Evolutionary conservation across 1,139 yeast species (phyloP).

Genomic region (Blastobotrys apis): DNA sequence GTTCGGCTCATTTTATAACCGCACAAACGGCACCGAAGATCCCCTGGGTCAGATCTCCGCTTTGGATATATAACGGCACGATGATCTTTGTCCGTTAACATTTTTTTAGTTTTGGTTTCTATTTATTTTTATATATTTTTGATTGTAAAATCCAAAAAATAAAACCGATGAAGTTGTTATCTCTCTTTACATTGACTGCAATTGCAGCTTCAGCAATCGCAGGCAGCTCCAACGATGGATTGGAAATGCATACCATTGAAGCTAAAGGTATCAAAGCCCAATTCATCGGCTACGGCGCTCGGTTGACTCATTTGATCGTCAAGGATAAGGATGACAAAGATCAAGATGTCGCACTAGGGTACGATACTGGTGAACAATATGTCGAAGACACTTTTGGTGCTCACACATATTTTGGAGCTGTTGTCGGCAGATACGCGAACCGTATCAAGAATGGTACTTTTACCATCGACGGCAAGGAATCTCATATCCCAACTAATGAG

Average conservation of each 20-base stretch:
- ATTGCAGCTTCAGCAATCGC: slow-evolving; percentile 7
- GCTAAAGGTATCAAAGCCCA: slow-evolving; percentile 18
- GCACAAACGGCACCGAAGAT: too few species aligned
- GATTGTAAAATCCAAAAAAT: not conserved
- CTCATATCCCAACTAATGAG: slow-evolving; percentile 42
- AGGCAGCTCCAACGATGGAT: slow-evolving; percentile 10
- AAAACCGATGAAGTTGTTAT: slow-evolving; percentile 4
- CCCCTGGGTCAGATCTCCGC: too few species aligned
- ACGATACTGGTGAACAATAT: slow-evolving; percentile 13
- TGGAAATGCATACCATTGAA: slow-evolving; percentile 15
- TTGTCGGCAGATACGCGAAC: slow-evolving; percentile 57
- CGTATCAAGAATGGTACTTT: slow-evolving; percentile 45
- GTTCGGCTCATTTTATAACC: too few species aligned
- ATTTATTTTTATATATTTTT: not conserved
- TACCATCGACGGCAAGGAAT: slow-evolving; percentile 36
- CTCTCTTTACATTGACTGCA: not conserved
- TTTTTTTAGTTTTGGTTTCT: too few species aligned
- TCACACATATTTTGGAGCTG: slow-evolving; percentile 52
- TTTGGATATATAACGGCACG: too few species aligned
- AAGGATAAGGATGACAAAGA: slow-evolving; percentile 13
- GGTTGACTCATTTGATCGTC: slow-evolving; percentile 16
- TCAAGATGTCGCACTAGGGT: slow-evolving; percentile 16
- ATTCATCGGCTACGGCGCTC: slow-evolving; percentile 18
- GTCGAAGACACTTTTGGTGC: slow-evolving; percentile 21
- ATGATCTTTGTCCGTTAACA: too few species aligned